Conservation (phyloP, 2,329 filamentous ascomycete genomes). For the Chaetothyriales sp. region DNA sequence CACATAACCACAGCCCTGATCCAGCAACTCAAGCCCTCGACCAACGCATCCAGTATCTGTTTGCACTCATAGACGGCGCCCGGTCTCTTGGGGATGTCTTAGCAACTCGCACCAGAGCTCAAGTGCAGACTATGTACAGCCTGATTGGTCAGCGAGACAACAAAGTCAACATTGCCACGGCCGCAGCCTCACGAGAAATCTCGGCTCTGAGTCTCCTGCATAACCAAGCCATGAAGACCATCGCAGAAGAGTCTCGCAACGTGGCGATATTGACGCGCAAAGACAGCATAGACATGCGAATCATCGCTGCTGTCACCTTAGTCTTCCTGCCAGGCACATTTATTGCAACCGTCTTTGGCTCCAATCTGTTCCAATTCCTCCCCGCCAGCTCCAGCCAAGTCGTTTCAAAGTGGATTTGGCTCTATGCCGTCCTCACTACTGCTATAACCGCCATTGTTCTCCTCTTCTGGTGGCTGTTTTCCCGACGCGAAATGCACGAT, state of each 20-base stretch:
- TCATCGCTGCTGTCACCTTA: slow-evolving; percentile 29
- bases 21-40: background rate
- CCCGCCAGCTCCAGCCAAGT: slow-evolving; percentile 2
- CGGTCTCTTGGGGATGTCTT: slow-evolving; percentile 4
- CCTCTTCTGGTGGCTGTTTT: background rate
- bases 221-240: slow-evolving; percentile 7
- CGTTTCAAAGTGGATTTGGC: slow-evolving; percentile 10
- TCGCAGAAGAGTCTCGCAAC: slow-evolving; percentile 6
- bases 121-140: slow-evolving; percentile 11
- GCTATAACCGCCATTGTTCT: background rate
- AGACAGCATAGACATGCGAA: slow-evolving; percentile 27
- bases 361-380: slow-evolving; percentile 8
- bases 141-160: slow-evolving; percentile 10
- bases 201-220: slow-evolving; percentile 1
- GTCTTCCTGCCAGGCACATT: slow-evolving; percentile 31
- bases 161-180: slow-evolving; percentile 8
- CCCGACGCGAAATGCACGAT: background rate
- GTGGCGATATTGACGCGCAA: slow-evolving; percentile 13
- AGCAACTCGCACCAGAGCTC: slow-evolving; percentile 5
- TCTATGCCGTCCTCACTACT: slow-evolving; percentile 5
- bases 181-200: slow-evolving; percentile 4
- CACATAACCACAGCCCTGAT: background rate
- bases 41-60: slow-evolving; percentile 4
- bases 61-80: slow-evolving; percentile 6
- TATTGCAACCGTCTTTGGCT: slow-evolving; percentile 20